A percentile compares a stretch with the other conserved stretches of the same genome.
These are phyloP conservation scores for Datura wrightii DNA, from an alignment of 257 asterid genomes.

Conservation along the genomic window DNA sequence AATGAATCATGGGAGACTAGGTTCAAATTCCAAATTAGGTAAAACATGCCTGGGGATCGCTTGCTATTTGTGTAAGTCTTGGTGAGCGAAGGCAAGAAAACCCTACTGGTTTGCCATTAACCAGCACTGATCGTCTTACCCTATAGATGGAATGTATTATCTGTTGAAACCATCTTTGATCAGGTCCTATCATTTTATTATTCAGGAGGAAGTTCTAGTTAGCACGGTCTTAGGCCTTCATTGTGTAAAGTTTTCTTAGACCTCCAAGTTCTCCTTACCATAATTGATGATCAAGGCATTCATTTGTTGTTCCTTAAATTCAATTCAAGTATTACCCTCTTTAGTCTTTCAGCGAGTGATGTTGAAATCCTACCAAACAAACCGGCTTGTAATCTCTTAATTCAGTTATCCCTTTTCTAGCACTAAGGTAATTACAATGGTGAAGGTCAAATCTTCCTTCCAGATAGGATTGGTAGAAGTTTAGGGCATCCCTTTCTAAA, in stretches of 20 bases:
- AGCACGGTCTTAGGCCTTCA: not conserved
- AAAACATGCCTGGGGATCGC: not conserved
- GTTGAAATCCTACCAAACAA: not conserved
- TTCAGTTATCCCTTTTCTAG: not conserved
- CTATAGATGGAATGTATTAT: not conserved
- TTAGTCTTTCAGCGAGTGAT: not conserved
- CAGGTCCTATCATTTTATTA: conserved; percentile 12
- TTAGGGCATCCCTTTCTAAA: not conserved
- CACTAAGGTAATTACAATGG: not conserved
- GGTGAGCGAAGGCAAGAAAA: not conserved
- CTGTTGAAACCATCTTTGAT: not conserved
- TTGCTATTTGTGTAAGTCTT: not conserved
- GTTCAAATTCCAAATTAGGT: not conserved
- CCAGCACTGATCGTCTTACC: not conserved
- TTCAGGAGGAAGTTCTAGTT: not conserved
- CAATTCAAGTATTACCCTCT: not conserved
- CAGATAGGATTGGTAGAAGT: not conserved
- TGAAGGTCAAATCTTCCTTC: conserved; percentile 16
- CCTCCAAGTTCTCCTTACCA: not conserved
- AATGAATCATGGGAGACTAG: not conserved
- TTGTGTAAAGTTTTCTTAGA: not conserved
- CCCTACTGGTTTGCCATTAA: not conserved
- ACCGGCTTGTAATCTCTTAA: not conserved
- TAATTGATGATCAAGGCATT: not conserved
- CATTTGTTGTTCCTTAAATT: not conserved